phyloP scores from a whole-genome alignment of 306 rosid species.

The Hippophae gyantsensis region DNA sequence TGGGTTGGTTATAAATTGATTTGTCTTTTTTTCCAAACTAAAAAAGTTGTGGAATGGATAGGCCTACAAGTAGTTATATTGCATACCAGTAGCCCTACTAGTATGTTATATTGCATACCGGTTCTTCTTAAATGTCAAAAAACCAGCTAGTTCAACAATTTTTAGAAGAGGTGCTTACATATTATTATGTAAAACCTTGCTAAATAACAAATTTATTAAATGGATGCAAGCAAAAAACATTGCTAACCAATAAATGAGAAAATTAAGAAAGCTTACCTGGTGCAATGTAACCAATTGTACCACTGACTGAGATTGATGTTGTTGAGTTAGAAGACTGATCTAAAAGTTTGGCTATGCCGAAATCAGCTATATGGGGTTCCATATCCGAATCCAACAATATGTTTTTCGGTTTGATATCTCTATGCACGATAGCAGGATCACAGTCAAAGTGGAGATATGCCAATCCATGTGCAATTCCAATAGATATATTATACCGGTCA shows the following conservation, averaged over 20 bases:
- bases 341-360: slow-evolving; percentile 77
- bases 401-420: slow-evolving; percentile 76
- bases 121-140: too few species aligned
- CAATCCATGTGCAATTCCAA: slow-evolving; percentile 69
- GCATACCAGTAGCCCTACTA: neutral
- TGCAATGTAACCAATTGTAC: slow-evolving; percentile 76
- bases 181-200: too few species aligned
- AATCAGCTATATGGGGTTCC: slow-evolving; percentile 76
- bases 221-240: slow-evolving; percentile 4
- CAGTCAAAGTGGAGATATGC: slow-evolving; percentile 75
- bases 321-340: slow-evolving; percentile 44
- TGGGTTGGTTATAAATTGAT: too few species aligned
- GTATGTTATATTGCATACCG: neutral
- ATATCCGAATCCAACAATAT: slow-evolving; percentile 71
- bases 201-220: too few species aligned
- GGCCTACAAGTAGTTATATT: neutral
- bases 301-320: slow-evolving; percentile 33
- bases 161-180: too few species aligned
- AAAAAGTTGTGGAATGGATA: too few species aligned
- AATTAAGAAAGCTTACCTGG: slow-evolving; percentile 41
- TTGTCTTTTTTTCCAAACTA: too few species aligned
- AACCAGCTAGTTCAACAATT: too few species aligned
- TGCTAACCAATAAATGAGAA: neutral
- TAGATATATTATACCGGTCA: slow-evolving; percentile 52
- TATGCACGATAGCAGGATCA: slow-evolving; percentile 67